phyloP scores from a whole-genome alignment of 2,329 filamentous ascomycete genomes.

The Penicillium sp. region DNA sequence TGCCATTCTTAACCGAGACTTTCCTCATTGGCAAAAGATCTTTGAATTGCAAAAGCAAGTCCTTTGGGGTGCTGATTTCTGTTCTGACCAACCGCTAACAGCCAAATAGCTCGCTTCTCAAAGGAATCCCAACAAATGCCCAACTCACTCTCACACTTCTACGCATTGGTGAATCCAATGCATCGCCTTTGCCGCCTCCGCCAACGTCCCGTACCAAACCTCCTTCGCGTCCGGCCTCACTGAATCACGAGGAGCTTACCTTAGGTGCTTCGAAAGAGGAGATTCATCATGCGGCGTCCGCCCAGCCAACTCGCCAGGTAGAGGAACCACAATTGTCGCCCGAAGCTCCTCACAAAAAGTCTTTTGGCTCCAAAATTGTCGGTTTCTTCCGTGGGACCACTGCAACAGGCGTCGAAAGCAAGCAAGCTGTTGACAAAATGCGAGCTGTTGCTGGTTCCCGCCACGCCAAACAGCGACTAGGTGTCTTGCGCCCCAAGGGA shows the following conservation, averaged over 20 bases:
- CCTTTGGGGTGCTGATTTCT: too few species aligned
- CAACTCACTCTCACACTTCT: conserved; percentile 80
- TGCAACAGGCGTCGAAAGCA: conserved; percentile 71
- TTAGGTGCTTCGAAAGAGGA: conserved; percentile 67
- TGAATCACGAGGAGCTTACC: conserved; percentile 58
- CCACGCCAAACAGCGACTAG: conserved; percentile 70
- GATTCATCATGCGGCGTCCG: conserved; percentile 62
- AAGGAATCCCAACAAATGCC: conserved; percentile 82
- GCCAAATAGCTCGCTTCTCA: conserved; percentile 63
- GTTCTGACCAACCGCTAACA: conserved; percentile 17
- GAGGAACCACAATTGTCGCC: neutral
- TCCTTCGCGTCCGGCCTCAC: conserved; percentile 52
- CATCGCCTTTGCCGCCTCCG: conserved; percentile 71
- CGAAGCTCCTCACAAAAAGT: conserved; percentile 29
- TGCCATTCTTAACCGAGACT: conserved; percentile 49
- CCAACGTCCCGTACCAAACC: conserved; percentile 50
- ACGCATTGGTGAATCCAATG: conserved; percentile 78
- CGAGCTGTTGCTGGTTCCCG: conserved; percentile 64
- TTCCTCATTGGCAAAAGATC: conserved; percentile 74
- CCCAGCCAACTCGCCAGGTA: conserved; percentile 45
- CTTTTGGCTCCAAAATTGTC: conserved; percentile 54
- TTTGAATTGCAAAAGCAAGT: conserved; percentile 67
- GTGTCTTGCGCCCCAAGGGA: conserved; percentile 61
- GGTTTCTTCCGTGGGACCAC: conserved; percentile 69
- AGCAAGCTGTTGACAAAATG: conserved; percentile 69